Evolutionary conservation across 768 basidiomycete species (phyloP), one percentile per base, ranked within the genome.

Genomic region (Podaxis pistillaris): DNA sequence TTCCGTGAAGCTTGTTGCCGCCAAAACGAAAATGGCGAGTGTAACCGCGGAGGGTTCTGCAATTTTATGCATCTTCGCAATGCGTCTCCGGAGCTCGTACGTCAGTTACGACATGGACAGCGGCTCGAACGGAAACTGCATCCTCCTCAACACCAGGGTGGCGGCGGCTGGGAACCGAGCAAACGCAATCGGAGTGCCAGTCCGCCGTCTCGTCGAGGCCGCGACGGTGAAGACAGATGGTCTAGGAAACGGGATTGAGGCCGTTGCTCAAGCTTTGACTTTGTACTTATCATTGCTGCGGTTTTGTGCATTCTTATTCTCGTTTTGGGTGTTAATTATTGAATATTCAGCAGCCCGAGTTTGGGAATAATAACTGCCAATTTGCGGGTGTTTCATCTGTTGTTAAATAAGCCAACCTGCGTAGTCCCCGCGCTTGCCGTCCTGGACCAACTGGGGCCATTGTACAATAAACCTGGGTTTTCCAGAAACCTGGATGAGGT

Each of bases 1-100:
- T 99, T 99, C 75, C 89, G 96, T 55, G 97, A 99, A 77, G 96
- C 96, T 0, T 99, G 97, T 73, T 99, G 97, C 74, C 86, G 97
- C 52, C 97, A 99, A 75, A 98, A 99, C 69, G 97, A 99, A 74
- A 91, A 98, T 68, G 97, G 97, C 7, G 93, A 96, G 76, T 99
- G 97, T 75, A 96, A 96, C 70, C 89, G 97, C 47, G 97, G 96
- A 33, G 95, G 95, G 2, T 98, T 97, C 79, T 98, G 96, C 77
- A 98, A 99, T 75, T 99, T 99, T 72, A 97, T 98, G 94, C 96
- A 98, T 78, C 80, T 98, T 37, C 88, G 93, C 13, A 82, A 94
- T 22, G 92, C 96, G 4, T 91, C 94, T 33, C 87, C 90, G 71
- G 87, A 93, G 11, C 83, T 97, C 12, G 90, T 93, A 2, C 85